Evolutionary conservation across 2,329 filamentous ascomycete genomes (phyloP).

Genomic region (Neonectria punicea): DNA sequence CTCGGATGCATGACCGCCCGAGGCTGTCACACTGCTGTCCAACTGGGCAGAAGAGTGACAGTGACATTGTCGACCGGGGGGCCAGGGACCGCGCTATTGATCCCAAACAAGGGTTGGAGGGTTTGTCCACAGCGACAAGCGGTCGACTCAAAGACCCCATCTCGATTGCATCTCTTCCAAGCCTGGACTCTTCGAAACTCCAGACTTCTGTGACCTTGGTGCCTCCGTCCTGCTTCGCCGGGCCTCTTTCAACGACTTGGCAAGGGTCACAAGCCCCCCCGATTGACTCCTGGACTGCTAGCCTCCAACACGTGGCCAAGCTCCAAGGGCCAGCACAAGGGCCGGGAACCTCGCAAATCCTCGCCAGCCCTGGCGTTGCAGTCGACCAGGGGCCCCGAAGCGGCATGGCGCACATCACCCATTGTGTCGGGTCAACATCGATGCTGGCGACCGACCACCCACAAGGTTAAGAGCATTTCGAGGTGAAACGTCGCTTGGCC

Average conservation of each 20-base stretch:
- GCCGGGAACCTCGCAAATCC: slow-evolving; percentile 29
- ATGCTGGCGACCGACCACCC: slow-evolving; percentile 23
- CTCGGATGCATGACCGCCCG: slow-evolving; percentile 42
- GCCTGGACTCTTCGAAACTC: slow-evolving; percentile 1
- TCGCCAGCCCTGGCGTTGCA: slow-evolving; percentile 22
- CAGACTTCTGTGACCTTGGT: background rate
- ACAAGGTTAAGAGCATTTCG: slow-evolving; percentile 17
- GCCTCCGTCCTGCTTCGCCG: background rate
- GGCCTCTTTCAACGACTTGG: slow-evolving; percentile 1
- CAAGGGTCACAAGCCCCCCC: background rate
- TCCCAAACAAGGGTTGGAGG: slow-evolving; percentile 12
- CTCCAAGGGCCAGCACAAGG: slow-evolving; percentile 23
- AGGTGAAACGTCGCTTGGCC: slow-evolving; percentile 32
- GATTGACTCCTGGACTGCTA: slow-evolving; percentile 24
- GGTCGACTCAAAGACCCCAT: background rate
- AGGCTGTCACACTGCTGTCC: slow-evolving; percentile 36
- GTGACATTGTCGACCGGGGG: slow-evolving; percentile 16
- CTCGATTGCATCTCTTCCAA: slow-evolving; percentile 8
- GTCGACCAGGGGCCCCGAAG: slow-evolving; percentile 35
- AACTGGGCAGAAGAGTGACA: slow-evolving; percentile 16
- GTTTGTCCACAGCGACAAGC: background rate
- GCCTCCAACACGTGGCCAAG: slow-evolving; percentile 40
- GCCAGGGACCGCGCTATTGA: slow-evolving; percentile 20
- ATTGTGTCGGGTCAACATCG: slow-evolving; percentile 42
- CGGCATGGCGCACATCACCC: slow-evolving; percentile 45